Evolutionary conservation across 75 land plant genomes (phyloP).

Genomic region (Pseudotsuga menziesii): DNA sequence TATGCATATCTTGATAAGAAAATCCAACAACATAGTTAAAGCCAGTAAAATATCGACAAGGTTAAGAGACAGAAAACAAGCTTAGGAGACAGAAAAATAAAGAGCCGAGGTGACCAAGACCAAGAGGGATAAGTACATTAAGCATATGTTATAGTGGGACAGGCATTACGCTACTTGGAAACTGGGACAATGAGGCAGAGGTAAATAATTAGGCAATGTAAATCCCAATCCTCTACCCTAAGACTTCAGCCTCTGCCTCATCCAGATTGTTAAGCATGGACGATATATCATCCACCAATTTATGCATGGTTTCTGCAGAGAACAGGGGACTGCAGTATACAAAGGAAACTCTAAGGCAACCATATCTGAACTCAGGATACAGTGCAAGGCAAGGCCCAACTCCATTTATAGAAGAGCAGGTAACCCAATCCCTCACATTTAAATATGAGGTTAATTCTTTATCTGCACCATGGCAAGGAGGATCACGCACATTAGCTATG

Average conservation of each 20-base stretch:
- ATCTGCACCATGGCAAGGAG: constrained; percentile 16
- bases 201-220: too few species aligned
- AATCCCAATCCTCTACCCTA: not conserved
- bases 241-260: too few species aligned
- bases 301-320: constrained; percentile 13
- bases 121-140: too few species aligned
- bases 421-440: constrained; percentile 19
- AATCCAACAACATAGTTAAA: too few species aligned
- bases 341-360: constrained; percentile 18
- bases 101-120: too few species aligned
- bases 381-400: constrained; percentile 33
- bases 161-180: too few species aligned
- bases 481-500: constrained; percentile 5
- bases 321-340: constrained; percentile 25
- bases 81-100: too few species aligned
- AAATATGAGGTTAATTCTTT: constrained; percentile 12
- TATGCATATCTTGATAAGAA: too few species aligned
- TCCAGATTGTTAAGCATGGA: constrained; percentile 9
- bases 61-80: too few species aligned
- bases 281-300: constrained; percentile 23
- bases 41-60: too few species aligned
- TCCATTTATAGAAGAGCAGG: constrained; percentile 33
- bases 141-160: too few species aligned
- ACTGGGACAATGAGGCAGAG: too few species aligned
- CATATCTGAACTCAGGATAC: constrained; percentile 24